Base-by-base conservation (phyloP, 208 protist species). In the Leptomonas pyrrhocoris region DNA sequence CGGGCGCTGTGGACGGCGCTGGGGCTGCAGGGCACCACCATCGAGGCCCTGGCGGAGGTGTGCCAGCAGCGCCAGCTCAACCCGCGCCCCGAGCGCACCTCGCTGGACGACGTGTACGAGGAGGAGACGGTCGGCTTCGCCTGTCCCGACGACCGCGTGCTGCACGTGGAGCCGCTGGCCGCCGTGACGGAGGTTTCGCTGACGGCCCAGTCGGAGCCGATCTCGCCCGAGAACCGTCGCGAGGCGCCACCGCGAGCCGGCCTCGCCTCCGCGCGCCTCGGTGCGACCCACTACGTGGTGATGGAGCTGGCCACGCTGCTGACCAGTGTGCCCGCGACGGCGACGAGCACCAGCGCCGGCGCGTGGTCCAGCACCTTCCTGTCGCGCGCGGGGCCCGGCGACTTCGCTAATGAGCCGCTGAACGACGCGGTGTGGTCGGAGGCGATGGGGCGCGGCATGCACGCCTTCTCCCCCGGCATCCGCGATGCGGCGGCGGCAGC, bases 221-320 rank as follows among this genome's bases (percentile, higher is more conserved):
- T 42, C 38, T 42, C 38, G 13, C 38, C 38, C 38, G 38, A 42
- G 9, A 13, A 15, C 6, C 6, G 38, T 42, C 38, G 38, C 6
- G 38, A 42, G 38, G 38, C n/a, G n/a, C n/a, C n/a, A n/a, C n/a
- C n/a, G n/a, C n/a, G n/a, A 42, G 6, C 9, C 38, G 38, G 38
- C 38, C 38, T 42, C 38, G 38, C 38, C 38, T 42, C 38, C 9
- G 13, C 28, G 11, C 27, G 15, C 40, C 53, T 19, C 45, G 21
- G 57, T 40, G 45, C 70, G 13, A 55, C 50, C 9, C 62, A 76
- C 55, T 76, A 69, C 61, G 55, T 68, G 11, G 31, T 60, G 55
- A 45, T 76, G 55, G 61, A 76, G 62, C 51, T 76, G 46, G 43
- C 61, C 1, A 68, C 70, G 23, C 70, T 69, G 54, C 70, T 76